These are phyloP conservation scores for Fusarium sarcochroum DNA, from an alignment of 2,329 filamentous ascomycete species.

Conservation along the genomic window DNA sequence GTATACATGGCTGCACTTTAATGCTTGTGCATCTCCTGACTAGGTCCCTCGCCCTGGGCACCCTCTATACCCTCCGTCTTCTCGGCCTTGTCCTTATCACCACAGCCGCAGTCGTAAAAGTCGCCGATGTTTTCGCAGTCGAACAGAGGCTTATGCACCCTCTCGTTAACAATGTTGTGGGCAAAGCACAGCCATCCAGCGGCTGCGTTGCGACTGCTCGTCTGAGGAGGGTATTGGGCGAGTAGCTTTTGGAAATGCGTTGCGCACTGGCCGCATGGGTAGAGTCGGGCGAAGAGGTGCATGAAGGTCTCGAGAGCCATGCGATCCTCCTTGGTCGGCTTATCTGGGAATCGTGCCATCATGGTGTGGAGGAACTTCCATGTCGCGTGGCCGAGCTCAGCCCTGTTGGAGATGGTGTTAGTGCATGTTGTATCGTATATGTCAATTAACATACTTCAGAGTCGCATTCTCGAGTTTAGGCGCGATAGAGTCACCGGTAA, in stretches of 20 bases:
- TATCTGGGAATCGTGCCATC: conserved; percentile 77
- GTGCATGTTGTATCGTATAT: background rate
- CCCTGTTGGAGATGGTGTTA: conserved; percentile 55
- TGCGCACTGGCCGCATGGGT: conserved; percentile 79
- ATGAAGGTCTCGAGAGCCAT: conserved; percentile 75
- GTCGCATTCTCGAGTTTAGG: conserved; percentile 88
- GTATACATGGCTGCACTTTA: conserved; percentile 1
- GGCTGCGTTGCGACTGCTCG: conserved; percentile 72
- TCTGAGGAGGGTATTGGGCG: conserved; percentile 74
- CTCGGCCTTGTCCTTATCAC: conserved; percentile 69
- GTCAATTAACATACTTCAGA: conserved; percentile 70
- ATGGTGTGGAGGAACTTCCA: conserved; percentile 81
- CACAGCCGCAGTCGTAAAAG: conserved; percentile 80
- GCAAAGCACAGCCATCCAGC: conserved; percentile 78
- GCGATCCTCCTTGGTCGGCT: conserved; percentile 73
- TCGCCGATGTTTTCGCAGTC: conserved; percentile 78
- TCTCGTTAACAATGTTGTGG: conserved; percentile 77
- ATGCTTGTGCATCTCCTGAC: conserved; percentile 42
- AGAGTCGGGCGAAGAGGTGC: conserved; percentile 76
- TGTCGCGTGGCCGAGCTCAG: conserved; percentile 75
- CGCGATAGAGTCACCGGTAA: conserved; percentile 80
- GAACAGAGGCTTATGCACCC: conserved; percentile 72
- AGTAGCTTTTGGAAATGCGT: conserved; percentile 75
- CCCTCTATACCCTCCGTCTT: conserved; percentile 45
- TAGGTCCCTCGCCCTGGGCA: conserved; percentile 32